phyloP scores from a whole-genome alignment of 2,329 filamentous ascomycete genomes.

The Fusarium sulawesiense region DNA sequence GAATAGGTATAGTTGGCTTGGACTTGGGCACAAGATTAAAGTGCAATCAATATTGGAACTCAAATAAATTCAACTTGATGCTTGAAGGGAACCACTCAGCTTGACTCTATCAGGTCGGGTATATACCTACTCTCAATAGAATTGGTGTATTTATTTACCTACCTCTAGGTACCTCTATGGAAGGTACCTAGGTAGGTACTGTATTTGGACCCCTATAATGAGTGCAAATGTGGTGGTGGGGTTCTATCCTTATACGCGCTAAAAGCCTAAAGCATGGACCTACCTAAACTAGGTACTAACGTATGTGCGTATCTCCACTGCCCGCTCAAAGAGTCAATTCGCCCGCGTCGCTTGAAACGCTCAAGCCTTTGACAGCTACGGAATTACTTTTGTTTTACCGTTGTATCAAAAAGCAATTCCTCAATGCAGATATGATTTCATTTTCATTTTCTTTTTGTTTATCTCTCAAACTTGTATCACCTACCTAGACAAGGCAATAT shows the following conservation, averaged over 20 bases:
- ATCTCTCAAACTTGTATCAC: neutral
- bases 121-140: neutral
- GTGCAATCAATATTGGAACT: neutral
- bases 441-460: neutral
- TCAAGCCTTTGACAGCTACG: constrained; percentile 1
- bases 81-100: neutral
- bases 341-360: constrained; percentile 37
- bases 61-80: neutral
- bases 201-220: constrained; percentile 38
- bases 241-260: constrained; percentile 27
- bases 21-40: neutral
- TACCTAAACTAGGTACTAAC: neutral
- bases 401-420: neutral
- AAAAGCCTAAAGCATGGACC: constrained; percentile 9
- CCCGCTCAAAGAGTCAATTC: constrained; percentile 29
- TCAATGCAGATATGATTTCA: neutral
- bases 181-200: neutral
- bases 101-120: neutral
- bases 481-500: neutral
- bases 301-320: neutral
- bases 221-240: constrained; percentile 26
- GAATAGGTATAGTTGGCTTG: neutral
- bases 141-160: neutral
- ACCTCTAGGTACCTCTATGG: too few relatives aligned
- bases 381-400: neutral